Percentiles rank a stretch among this genome's conserved stretches.
phyloP scores from a whole-genome alignment of 805 yeast genomes.

The Nakazawaea anatomiae region DNA sequence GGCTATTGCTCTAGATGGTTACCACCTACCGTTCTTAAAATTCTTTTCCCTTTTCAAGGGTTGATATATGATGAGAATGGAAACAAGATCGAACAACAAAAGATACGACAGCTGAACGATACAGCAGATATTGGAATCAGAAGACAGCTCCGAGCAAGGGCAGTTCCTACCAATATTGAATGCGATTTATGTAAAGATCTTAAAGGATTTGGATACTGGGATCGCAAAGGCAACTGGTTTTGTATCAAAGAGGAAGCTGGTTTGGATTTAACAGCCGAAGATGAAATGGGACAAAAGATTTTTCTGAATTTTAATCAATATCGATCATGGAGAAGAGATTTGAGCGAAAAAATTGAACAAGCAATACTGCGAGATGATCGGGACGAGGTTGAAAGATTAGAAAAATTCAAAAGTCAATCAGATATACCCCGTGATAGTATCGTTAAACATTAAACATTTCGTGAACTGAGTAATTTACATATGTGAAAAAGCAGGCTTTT shows the following conservation, averaged over 20 bases:
- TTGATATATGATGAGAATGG: slow-evolving; percentile 10
- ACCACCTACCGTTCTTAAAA: slow-evolving; percentile 19
- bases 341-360: slow-evolving; percentile 9
- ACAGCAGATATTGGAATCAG: neutral
- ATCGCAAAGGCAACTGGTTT: slow-evolving; percentile 24
- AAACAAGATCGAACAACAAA: neutral
- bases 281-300: slow-evolving; percentile 17
- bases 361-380: slow-evolving; percentile 16
- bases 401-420: slow-evolving; percentile 14
- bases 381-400: slow-evolving; percentile 13
- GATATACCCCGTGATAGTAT: slow-evolving; percentile 6
- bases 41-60: slow-evolving; percentile 23
- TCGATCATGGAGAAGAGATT: slow-evolving; percentile 17
- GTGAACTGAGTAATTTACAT: too few relatives aligned
- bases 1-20: slow-evolving; percentile 28
- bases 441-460: slow-evolving; percentile 1
- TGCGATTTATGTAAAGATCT: slow-evolving; percentile 22
- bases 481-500: too few relatives aligned
- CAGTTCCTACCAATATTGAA: slow-evolving; percentile 25
- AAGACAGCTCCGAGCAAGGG: slow-evolving; percentile 21
- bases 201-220: slow-evolving; percentile 22
- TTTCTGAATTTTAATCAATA: slow-evolving; percentile 20
- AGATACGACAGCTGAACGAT: neutral
- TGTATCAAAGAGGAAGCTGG: slow-evolving; percentile 15
- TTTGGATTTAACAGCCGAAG: slow-evolving; percentile 10